Evolutionary conservation across 2,329 filamentous ascomycete genomes (phyloP).

Genomic region (Neofusicoccum ribis): DNA sequence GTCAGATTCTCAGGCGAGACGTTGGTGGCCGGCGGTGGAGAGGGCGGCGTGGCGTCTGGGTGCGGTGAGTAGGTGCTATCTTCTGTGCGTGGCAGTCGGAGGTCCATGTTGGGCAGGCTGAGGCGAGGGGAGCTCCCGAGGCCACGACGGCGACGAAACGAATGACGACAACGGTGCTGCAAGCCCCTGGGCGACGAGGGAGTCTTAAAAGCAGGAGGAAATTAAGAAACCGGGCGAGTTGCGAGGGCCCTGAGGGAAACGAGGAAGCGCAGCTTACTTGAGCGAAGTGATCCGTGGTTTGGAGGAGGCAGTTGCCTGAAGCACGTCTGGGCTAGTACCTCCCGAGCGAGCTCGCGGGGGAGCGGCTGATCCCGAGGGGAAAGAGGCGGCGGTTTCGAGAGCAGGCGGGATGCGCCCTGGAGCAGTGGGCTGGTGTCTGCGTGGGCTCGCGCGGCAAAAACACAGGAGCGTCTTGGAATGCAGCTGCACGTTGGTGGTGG

Average conservation of each 20-base stretch:
- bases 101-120: slow-evolving; percentile 16
- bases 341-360: slow-evolving; percentile 13
- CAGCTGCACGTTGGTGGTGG: slow-evolving; percentile 2
- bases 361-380: slow-evolving; percentile 16
- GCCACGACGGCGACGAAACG: slow-evolving; percentile 13
- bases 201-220: not conserved
- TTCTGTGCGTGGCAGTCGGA: slow-evolving; percentile 15
- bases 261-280: slow-evolving; percentile 18
- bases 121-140: slow-evolving; percentile 11
- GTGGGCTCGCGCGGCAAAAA: not conserved
- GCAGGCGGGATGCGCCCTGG: not conserved
- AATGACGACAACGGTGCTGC: slow-evolving; percentile 9
- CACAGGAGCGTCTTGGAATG: not conserved
- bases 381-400: slow-evolving; percentile 1
- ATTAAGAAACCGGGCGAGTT: slow-evolving; percentile 12
- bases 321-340: slow-evolving; percentile 5
- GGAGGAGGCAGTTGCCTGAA: slow-evolving; percentile 7
- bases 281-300: slow-evolving; percentile 5
- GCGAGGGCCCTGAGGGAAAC: not conserved
- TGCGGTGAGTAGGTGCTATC: slow-evolving; percentile 16
- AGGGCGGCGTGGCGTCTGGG: slow-evolving; percentile 10
- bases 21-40: not conserved
- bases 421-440: not conserved
- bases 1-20: slow-evolving; percentile 9
- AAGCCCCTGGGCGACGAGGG: slow-evolving; percentile 9